Evolutionary conservation across 1,284 basidiomycete species (phyloP).

Genomic region (Moesziomyces globuligerus): DNA sequence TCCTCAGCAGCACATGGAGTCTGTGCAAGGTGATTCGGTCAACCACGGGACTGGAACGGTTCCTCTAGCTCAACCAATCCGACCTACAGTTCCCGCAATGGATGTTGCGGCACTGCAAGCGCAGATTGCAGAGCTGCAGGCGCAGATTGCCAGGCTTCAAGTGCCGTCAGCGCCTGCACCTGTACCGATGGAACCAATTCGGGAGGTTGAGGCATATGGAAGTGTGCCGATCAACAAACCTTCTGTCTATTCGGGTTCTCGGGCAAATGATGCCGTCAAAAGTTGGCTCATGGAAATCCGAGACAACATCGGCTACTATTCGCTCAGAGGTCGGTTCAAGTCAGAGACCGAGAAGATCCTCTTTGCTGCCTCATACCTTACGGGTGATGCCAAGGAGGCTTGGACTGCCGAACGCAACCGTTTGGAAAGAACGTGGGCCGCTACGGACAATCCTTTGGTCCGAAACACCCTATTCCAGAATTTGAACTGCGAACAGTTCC

Average conservation of each 20-base stretch:
- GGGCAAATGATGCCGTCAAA: neutral
- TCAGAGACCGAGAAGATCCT: neutral
- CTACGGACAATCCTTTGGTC: too few relatives aligned
- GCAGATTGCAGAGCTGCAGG: neutral
- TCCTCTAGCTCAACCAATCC: too few relatives aligned
- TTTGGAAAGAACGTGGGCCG: too few relatives aligned
- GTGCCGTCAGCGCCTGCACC: neutral
- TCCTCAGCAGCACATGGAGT: neutral
- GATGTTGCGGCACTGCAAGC: too few relatives aligned
- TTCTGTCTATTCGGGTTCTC: neutral
- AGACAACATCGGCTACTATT: neutral
- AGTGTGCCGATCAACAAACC: constrained; percentile 2
- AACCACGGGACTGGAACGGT: too few relatives aligned
- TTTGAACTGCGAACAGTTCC: neutral
- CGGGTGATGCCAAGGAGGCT: too few relatives aligned
- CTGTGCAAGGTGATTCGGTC: neutral
- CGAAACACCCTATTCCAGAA: neutral
- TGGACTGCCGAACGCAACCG: too few relatives aligned
- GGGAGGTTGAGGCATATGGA: neutral
- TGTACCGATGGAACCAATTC: neutral
- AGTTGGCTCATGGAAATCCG: neutral
- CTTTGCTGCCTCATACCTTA: neutral
- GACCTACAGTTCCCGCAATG: too few relatives aligned
- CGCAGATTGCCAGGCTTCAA: neutral
- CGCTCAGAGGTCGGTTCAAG: neutral